Evolutionary conservation across 495 filamentous ascomycete genomes (phyloP).

Genomic region (Penicillium atrosanguineum): DNA sequence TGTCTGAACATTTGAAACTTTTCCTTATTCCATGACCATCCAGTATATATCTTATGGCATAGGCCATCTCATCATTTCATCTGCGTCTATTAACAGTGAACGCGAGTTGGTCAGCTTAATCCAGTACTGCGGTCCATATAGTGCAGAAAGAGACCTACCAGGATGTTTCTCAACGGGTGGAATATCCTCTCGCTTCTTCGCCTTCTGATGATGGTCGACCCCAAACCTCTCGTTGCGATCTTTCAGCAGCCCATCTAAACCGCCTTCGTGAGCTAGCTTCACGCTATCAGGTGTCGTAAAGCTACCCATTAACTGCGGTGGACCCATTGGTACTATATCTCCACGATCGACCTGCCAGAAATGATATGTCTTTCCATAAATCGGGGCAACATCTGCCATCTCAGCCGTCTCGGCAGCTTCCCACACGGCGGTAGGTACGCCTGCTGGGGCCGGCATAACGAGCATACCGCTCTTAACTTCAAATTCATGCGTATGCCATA

Average conservation of each 20-base stretch:
- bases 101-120: conserved; percentile 5
- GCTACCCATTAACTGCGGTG: conserved; percentile 76
- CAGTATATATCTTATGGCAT: not conserved
- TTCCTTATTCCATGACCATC: not conserved
- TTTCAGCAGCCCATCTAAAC: conserved; percentile 56
- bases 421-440: conserved; percentile 58
- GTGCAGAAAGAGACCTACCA: conserved; percentile 29
- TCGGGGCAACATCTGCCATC: conserved; percentile 66
- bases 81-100: conserved; percentile 38
- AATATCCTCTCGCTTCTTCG: conserved; percentile 60
- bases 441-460: conserved; percentile 69
- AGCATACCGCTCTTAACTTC: conserved; percentile 88
- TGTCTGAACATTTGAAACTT: not conserved
- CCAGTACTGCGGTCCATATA: not conserved
- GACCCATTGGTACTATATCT: conserved; percentile 68
- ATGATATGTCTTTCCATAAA: conserved; percentile 92
- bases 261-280: conserved; percentile 53
- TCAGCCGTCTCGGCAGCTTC: conserved; percentile 73
- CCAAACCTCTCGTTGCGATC: conserved; percentile 68
- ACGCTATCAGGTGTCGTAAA: conserved; percentile 59
- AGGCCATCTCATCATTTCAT: conserved; percentile 40
- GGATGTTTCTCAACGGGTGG: conserved; percentile 56
- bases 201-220: conserved; percentile 59
- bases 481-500: conserved; percentile 82
- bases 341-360: conserved; percentile 88